These are phyloP conservation scores for Aspergillus sp. DNA, from an alignment of 2,329 filamentous ascomycete genomes.

Conservation along the genomic window DNA sequence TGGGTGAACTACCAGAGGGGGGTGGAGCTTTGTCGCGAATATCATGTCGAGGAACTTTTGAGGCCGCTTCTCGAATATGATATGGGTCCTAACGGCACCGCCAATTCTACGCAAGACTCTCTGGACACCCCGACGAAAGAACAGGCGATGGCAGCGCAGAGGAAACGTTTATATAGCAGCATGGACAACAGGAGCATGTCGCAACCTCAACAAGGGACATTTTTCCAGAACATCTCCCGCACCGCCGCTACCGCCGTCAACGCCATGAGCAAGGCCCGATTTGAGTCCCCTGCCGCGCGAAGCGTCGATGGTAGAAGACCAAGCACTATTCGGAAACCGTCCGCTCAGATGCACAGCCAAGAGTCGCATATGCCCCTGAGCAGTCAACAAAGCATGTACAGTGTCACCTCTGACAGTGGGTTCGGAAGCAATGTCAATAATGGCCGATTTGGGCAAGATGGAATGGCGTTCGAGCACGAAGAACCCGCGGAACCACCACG, in stretches of 20 bases:
- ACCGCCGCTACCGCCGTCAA: conserved; percentile 91
- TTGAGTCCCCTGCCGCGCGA: conserved; percentile 79
- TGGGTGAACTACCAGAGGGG: conserved; percentile 96
- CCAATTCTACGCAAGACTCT: conserved; percentile 66
- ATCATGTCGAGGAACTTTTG: conserved; percentile 53
- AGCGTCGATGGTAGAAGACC: conserved; percentile 63
- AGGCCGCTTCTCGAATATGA: conserved; percentile 50
- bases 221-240: conserved; percentile 94
- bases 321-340: conserved; percentile 67
- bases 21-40: conserved; percentile 81
- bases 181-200: conserved; percentile 66
- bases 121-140: conserved; percentile 97
- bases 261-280: conserved; percentile 91
- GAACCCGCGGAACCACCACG: conserved; percentile 72
- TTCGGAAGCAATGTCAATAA: conserved; percentile 59
- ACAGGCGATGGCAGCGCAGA: conserved; percentile 92
- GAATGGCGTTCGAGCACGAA: conserved; percentile 49
- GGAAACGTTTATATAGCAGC: conserved; percentile 86
- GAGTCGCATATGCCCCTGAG: conserved; percentile 65
- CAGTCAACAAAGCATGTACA: conserved; percentile 75
- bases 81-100: conserved; percentile 54
- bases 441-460: conserved; percentile 29
- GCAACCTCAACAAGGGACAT: conserved; percentile 70
- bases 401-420: conserved; percentile 71
- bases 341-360: conserved; percentile 60